Evolutionary conservation across 1,139 yeast species (phyloP).

Genomic region (Starmera stellimalicola): DNA sequence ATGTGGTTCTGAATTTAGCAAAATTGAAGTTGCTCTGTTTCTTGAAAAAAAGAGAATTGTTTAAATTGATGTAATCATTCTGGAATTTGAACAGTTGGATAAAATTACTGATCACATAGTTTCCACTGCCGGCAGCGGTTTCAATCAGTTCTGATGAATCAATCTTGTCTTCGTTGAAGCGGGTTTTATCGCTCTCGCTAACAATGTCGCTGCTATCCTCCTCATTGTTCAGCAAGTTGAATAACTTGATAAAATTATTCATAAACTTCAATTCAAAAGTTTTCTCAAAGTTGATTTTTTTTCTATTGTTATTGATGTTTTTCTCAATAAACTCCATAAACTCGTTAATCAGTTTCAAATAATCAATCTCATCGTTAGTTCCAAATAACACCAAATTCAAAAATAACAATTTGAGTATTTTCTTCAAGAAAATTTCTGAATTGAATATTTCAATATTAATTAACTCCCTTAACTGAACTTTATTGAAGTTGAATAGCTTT

Average conservation of each 20-base stretch:
- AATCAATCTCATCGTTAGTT: conserved; percentile 10
- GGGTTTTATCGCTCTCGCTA: neutral
- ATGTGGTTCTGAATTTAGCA: neutral
- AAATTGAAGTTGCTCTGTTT: neutral
- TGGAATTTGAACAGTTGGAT: neutral
- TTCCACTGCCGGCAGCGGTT: neutral
- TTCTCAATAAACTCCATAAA: conserved; percentile 13
- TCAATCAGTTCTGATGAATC: neutral
- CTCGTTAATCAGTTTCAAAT: conserved; percentile 6
- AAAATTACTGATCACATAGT: neutral
- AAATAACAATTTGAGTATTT: conserved; percentile 13
- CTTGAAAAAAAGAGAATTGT: neutral
- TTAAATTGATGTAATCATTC: neutral
- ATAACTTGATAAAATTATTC: conserved; percentile 6
- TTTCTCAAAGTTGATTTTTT: conserved; percentile 17
- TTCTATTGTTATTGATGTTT: conserved; percentile 17
- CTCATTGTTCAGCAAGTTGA: conserved; percentile 1
- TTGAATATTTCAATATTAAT: conserved; percentile 16
- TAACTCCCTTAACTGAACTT: conserved; percentile 11
- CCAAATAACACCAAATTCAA: conserved; percentile 8
- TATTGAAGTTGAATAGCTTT: conserved; percentile 10
- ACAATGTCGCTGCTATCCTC: neutral
- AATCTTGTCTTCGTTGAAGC: neutral
- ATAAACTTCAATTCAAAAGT: conserved; percentile 13
- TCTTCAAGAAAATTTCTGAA: conserved; percentile 13